phyloP scores from a whole-genome alignment of 352 stramenopile genomes.

The Globisporangium alternatum region DNA sequence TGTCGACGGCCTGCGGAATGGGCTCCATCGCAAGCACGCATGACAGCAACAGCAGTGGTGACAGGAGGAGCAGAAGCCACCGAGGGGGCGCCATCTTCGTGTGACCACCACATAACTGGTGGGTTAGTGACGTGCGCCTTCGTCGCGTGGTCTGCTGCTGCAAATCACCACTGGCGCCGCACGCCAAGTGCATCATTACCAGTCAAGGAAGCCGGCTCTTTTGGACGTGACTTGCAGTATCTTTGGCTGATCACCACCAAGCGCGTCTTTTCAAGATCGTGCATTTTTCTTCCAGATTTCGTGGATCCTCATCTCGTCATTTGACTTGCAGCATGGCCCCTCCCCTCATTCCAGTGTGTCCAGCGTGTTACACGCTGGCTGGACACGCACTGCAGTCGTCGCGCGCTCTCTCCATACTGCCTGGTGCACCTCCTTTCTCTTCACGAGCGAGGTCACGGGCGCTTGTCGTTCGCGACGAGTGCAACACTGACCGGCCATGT shows the following conservation, averaged over 20 bases:
- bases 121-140: not conserved
- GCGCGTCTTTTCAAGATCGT: conserved; percentile 1
- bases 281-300: conserved; percentile 1
- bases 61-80: not conserved
- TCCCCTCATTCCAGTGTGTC: too few species aligned
- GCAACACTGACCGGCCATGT: too few species aligned
- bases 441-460: too few species aligned
- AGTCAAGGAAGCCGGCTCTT: not conserved
- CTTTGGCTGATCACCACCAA: not conserved
- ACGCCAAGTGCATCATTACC: not conserved
- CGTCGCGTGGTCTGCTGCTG: not conserved
- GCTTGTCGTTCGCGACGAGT: too few species aligned
- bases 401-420: too few species aligned
- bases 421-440: too few species aligned
- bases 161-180: not conserved
- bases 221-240: not conserved
- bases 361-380: too few species aligned
- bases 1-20: conserved; percentile 46
- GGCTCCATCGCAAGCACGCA: conserved; percentile 29
- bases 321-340: too few species aligned
- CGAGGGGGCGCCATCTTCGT: not conserved
- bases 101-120: not conserved
- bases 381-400: too few species aligned
- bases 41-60: conserved; percentile 11
- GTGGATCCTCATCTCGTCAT: not conserved